Conservation (phyloP, 768 basidiomycete species). For the Kondoa subrosea region DNA sequence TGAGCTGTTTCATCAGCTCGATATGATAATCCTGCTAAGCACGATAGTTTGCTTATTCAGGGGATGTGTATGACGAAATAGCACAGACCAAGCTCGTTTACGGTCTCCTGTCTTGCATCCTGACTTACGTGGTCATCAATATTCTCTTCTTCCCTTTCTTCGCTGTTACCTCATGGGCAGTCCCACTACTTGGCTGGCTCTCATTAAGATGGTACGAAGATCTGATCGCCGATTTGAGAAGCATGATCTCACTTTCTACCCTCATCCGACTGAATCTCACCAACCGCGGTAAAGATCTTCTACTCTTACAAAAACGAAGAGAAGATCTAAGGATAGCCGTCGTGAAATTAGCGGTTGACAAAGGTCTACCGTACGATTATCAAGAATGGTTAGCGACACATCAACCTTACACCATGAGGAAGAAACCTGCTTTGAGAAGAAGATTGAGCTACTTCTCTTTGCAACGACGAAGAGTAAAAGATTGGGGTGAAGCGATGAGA, state of each 20-base stretch:
- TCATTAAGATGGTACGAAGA: constrained; percentile 76
- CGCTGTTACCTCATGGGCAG: constrained; percentile 41
- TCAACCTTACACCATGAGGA: not conserved
- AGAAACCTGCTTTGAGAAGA: not conserved
- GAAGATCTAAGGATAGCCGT: not conserved
- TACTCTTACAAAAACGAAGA: not conserved
- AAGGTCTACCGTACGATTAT: constrained; percentile 1
- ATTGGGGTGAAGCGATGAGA: not conserved
- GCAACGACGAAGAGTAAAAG: not conserved
- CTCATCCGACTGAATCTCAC: constrained; percentile 40
- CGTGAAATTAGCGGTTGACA: not conserved
- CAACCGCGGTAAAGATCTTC: not conserved
- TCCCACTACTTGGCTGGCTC: constrained; percentile 74
- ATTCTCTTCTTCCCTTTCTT: constrained; percentile 49
- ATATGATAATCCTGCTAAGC: not conserved
- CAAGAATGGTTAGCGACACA: not conserved
- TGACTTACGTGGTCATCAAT: constrained; percentile 44
- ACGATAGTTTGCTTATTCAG: too few species aligned
- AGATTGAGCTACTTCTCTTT: not conserved
- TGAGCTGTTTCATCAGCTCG: not conserved
- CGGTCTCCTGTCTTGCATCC: constrained; percentile 54
- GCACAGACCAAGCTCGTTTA: constrained; percentile 36
- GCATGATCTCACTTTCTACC: constrained; percentile 46
- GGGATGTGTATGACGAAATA: not conserved
- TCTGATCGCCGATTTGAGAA: constrained; percentile 58